phyloP scores from a whole-genome alignment of 352 stramenopile genomes.

The Aphanomyces invadans region DNA sequence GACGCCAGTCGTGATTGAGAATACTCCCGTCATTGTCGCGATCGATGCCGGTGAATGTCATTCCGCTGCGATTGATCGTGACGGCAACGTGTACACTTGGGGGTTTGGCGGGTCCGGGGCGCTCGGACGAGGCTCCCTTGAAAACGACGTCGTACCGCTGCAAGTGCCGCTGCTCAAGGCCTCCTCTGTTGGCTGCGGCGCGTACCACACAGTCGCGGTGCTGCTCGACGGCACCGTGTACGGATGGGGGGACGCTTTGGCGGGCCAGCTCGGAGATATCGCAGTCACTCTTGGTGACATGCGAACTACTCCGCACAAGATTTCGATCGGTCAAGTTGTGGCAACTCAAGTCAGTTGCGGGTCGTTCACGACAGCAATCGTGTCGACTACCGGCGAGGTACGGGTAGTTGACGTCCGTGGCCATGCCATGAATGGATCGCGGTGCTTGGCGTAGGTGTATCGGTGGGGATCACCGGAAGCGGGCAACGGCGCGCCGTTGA shows the following conservation, averaged over 20 bases:
- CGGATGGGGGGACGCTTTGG: constrained; percentile 69
- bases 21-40: constrained; percentile 33
- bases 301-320: constrained; percentile 31
- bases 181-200: constrained; percentile 49
- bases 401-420: constrained; percentile 34
- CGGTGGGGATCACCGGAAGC: constrained; percentile 63
- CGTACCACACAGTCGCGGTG: constrained; percentile 66
- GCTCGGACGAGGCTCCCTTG: constrained; percentile 49
- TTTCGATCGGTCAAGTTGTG: constrained; percentile 19
- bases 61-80: constrained; percentile 49
- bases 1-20: constrained; percentile 33
- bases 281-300: constrained; percentile 39
- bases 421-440: constrained; percentile 29
- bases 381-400: constrained; percentile 25
- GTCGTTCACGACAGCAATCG: constrained; percentile 14
- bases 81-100: constrained; percentile 77
- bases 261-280: constrained; percentile 55
- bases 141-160: constrained; percentile 46
- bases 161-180: constrained; percentile 31
- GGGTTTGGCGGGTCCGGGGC: constrained; percentile 77
- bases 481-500: constrained; percentile 50
- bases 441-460: too few relatives aligned
- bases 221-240: constrained; percentile 46
- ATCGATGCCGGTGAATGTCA: constrained; percentile 78
- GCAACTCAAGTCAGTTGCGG: constrained; percentile 15